Evolutionary conservation across 1,284 basidiomycete genomes (phyloP).

Genomic region (Exobasidium rhododendri): DNA sequence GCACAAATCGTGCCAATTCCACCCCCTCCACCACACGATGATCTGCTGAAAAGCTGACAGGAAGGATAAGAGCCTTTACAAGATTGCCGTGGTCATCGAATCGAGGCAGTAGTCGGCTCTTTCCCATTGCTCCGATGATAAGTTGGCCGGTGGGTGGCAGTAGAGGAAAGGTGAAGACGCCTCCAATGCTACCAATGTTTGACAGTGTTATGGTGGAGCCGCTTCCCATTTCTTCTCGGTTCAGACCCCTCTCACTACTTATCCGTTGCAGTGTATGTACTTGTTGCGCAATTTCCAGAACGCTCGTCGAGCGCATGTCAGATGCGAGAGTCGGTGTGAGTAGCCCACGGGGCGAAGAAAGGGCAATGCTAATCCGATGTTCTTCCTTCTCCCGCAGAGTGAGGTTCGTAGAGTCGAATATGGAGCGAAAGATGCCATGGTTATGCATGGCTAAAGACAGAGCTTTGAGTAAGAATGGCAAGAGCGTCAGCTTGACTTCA

Average conservation of each 20-base stretch:
- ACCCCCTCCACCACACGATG: conserved; percentile 89
- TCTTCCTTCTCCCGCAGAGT: not conserved
- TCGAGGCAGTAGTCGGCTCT: conserved; percentile 28
- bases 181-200: conserved; percentile 59
- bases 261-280: conserved; percentile 30
- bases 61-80: conserved; percentile 24
- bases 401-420: conserved; percentile 18
- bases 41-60: conserved; percentile 62
- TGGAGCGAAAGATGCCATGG: conserved; percentile 70
- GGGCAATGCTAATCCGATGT: conserved; percentile 61
- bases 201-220: conserved; percentile 74
- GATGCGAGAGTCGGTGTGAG: conserved; percentile 73
- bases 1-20: conserved; percentile 84
- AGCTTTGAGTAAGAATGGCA: conserved; percentile 81
- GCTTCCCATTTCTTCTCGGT: conserved; percentile 63
- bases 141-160: conserved; percentile 83
- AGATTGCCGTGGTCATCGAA: conserved; percentile 22
- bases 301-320: conserved; percentile 62
- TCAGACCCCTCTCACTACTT: conserved; percentile 17
- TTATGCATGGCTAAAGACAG: conserved; percentile 75
- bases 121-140: conserved; percentile 82
- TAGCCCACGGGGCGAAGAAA: conserved; percentile 74
- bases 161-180: conserved; percentile 57
- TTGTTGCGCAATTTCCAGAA: conserved; percentile 62
- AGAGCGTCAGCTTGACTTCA: conserved; percentile 66